phyloP scores from a whole-genome alignment of 2,329 filamentous ascomycete genomes.

The Fusarium phyllophilum region DNA sequence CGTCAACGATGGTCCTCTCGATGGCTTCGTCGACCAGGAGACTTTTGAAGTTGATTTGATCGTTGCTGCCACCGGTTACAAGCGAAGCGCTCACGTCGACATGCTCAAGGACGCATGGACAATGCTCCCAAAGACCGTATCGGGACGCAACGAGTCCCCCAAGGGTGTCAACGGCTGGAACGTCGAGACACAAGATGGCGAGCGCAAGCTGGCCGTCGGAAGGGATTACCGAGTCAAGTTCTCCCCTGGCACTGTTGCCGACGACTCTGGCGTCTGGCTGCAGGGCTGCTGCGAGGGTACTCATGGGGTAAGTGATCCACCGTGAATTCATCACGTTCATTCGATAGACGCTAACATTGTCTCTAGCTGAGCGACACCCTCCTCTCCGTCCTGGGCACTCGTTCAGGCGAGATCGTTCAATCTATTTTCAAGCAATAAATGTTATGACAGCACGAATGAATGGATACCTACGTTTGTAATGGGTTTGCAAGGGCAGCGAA shows the following conservation, averaged over 20 bases:
- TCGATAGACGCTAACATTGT: slow-evolving; percentile 30
- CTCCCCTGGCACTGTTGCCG: slow-evolving; percentile 71
- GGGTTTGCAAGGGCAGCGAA: slow-evolving; percentile 38
- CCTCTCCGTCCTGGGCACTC: slow-evolving; percentile 78
- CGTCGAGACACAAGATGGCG: slow-evolving; percentile 51
- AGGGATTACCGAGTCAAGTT: slow-evolving; percentile 85
- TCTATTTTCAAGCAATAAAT: slow-evolving; percentile 69
- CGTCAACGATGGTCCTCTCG: slow-evolving; percentile 52
- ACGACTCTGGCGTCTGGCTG: slow-evolving; percentile 84
- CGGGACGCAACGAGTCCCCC: slow-evolving; percentile 43
- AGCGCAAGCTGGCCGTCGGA: slow-evolving; percentile 70
- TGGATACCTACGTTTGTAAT: slow-evolving; percentile 38
- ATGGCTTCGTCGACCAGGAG: slow-evolving; percentile 60
- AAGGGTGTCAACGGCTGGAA: slow-evolving; percentile 55
- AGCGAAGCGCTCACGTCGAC: slow-evolving; percentile 78
- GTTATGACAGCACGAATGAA: slow-evolving; percentile 35
- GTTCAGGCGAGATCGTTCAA: slow-evolving; percentile 81
- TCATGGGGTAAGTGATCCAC: slow-evolving; percentile 77
- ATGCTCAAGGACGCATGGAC: slow-evolving; percentile 75
- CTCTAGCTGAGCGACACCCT: slow-evolving; percentile 80
- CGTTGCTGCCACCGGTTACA: slow-evolving; percentile 89
- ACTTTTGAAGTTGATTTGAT: slow-evolving; percentile 80
- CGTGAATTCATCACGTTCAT: slow-evolving; percentile 5
- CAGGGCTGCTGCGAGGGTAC: slow-evolving; percentile 95
- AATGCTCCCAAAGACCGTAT: slow-evolving; percentile 68